Evolutionary conservation across 306 rosid genomes (phyloP), one percentile per base, ranked within the genome.

Genomic region (Vicia villosa): DNA sequence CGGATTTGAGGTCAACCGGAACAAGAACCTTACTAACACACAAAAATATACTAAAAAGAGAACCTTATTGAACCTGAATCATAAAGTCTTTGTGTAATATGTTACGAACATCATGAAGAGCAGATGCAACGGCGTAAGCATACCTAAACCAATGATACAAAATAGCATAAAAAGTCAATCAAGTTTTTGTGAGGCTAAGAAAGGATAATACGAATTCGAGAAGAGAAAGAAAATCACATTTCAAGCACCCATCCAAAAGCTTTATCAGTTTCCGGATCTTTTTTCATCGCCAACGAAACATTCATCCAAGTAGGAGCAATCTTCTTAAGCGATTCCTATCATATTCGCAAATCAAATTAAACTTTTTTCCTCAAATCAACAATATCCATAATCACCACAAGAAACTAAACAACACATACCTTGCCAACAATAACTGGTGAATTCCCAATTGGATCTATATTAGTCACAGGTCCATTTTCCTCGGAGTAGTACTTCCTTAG

Each of bases 261-360:
- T 76, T 87, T 91, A 73, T 95, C 99, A 15, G 99, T 74, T 82
- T 91, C 95, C 71, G 99, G 99, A 82, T 95, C 97, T 79, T 91
- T 89, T 85, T 95, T 95, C 99, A 95, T 95, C 34, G 96, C 97
- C 83, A 95, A 66, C 66, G 99, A 95, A 75, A 95, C 66, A 81
- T 95, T 95, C 99, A 95, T 95, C 99, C 99, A 95, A 71, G 97
- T 91, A 36, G 97, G 99, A 75, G 99, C 99, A 86, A 95, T 95
- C 88, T 87, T 91, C 86, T 87, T 89, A 50, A 95, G 99, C 54
- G 87, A 81, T 74, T 87, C 88, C 99, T 95, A 56, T 46, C 24
- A 85, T 74, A 66, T 7, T 73, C 52, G 46, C 68, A 77, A n/a
- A 72, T 54, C 72, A 58, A 68, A 16, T 36, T 55, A 20, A 57